A percentile compares a stretch with the other conserved stretches of the same genome.
Conservation (phyloP, 2,329 filamentous ascomycete genomes). For the Fusarium xylarioides region DNA sequence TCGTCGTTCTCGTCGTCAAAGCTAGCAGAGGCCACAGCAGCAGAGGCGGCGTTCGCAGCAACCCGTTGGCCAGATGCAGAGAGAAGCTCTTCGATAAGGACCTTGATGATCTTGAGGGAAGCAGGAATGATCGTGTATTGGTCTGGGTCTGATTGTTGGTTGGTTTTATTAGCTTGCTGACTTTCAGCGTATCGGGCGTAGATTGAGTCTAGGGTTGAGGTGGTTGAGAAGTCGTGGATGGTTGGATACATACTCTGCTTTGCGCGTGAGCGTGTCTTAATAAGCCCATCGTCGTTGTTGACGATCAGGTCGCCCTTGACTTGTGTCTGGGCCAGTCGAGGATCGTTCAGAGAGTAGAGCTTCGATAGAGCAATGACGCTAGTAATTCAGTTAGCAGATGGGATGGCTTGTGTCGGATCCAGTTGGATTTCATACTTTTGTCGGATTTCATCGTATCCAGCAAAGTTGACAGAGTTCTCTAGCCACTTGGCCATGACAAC, state of each 20-base stretch:
- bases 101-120: slow-evolving; percentile 94
- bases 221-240: slow-evolving; percentile 27
- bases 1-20: slow-evolving; percentile 74
- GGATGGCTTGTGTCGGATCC: background rate
- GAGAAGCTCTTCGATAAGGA: slow-evolving; percentile 89
- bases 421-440: slow-evolving; percentile 75
- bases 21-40: slow-evolving; percentile 68
- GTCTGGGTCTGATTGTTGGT: slow-evolving; percentile 73
- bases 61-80: slow-evolving; percentile 76
- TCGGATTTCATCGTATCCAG: slow-evolving; percentile 96
- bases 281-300: slow-evolving; percentile 75
- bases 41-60: slow-evolving; percentile 69
- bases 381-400: slow-evolving; percentile 44
- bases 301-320: slow-evolving; percentile 94
- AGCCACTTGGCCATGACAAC: slow-evolving; percentile 95
- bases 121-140: slow-evolving; percentile 88
- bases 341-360: slow-evolving; percentile 86
- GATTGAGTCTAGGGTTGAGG: slow-evolving; percentile 27
- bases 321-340: slow-evolving; percentile 78
- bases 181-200: slow-evolving; percentile 32
- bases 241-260: slow-evolving; percentile 71
- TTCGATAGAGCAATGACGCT: slow-evolving; percentile 94
- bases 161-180: slow-evolving; percentile 41
- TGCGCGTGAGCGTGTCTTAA: slow-evolving; percentile 93
- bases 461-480: slow-evolving; percentile 95